Evolutionary conservation across 1,284 basidiomycete genomes (phyloP).

Genomic region (Trichosporon sp.): DNA sequence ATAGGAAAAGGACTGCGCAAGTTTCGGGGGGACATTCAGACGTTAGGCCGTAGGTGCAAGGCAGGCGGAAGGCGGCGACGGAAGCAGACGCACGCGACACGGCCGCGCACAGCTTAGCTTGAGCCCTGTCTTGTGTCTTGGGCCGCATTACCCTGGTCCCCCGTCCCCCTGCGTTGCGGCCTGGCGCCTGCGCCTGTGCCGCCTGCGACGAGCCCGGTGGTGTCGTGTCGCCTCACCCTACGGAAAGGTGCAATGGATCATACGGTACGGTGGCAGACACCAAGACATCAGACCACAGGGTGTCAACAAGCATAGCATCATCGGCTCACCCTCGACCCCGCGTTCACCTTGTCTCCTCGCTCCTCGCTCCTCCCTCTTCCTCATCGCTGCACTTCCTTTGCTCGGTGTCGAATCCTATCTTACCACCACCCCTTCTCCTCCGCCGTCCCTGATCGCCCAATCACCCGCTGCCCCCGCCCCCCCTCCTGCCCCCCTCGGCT

Average conservation of each 20-base stretch:
- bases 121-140: not conserved
- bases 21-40: not conserved
- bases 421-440: not conserved
- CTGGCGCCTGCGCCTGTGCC: too few relatives aligned
- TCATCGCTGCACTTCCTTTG: not conserved
- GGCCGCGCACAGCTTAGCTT: not conserved
- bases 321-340: not conserved
- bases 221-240: too few relatives aligned
- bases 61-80: not conserved
- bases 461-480: not conserved
- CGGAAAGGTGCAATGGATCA: too few relatives aligned
- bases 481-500: not conserved
- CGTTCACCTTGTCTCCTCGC: not conserved
- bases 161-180: too few relatives aligned
- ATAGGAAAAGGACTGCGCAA: not conserved
- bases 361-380: not conserved
- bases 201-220: too few relatives aligned
- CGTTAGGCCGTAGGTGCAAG: not conserved
- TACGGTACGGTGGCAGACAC: not conserved
- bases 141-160: not conserved
- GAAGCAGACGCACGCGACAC: not conserved
- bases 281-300: too few relatives aligned
- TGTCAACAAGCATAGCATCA: not conserved
- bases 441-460: slow-evolving; percentile 3
- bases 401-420: not conserved